These are phyloP conservation scores for Stygiomarasmius scandens DNA, from an alignment of 1,284 basidiomycete species.

Conservation along the genomic window DNA sequence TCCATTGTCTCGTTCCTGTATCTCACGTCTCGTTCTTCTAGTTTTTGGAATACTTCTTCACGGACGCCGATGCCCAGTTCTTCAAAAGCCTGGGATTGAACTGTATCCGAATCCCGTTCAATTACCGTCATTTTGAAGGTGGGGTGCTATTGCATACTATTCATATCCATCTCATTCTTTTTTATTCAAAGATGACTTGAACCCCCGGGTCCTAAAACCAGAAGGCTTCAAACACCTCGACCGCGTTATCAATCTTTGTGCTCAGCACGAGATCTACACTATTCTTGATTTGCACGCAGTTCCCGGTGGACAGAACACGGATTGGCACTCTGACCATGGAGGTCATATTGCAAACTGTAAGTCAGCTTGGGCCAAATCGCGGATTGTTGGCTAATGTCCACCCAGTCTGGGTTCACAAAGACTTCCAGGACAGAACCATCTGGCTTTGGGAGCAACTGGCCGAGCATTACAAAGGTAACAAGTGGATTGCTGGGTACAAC, in stretches of 20 bases:
- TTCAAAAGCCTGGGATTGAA: constrained; percentile 73
- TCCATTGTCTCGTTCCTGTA: not conserved
- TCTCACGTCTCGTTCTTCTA: constrained; percentile 25
- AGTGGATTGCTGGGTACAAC: constrained; percentile 71
- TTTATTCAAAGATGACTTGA: constrained; percentile 53
- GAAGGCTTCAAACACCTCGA: constrained; percentile 63
- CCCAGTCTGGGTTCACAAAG: constrained; percentile 64
- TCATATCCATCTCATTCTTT: no score
- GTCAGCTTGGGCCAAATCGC: not conserved
- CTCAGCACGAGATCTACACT: constrained; percentile 57
- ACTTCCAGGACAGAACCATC: constrained; percentile 67
- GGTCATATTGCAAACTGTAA: constrained; percentile 54
- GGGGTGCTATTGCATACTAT: no score
- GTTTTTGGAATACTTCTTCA: constrained; percentile 78
- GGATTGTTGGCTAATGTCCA: no score
- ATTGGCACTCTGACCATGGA: constrained; percentile 57
- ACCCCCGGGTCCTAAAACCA: constrained; percentile 61
- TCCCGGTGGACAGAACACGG: constrained; percentile 58
- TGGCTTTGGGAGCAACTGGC: constrained; percentile 68
- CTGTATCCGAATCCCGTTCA: constrained; percentile 69
- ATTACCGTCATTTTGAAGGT: constrained; percentile 72
- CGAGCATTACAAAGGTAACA: constrained; percentile 60
- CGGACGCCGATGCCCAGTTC: constrained; percentile 68
- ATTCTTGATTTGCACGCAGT: constrained; percentile 60
- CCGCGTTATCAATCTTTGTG: constrained; percentile 53